Base-by-base conservation (phyloP, 2,329 filamentous ascomycete species). In the Colletotrichum siamense region DNA sequence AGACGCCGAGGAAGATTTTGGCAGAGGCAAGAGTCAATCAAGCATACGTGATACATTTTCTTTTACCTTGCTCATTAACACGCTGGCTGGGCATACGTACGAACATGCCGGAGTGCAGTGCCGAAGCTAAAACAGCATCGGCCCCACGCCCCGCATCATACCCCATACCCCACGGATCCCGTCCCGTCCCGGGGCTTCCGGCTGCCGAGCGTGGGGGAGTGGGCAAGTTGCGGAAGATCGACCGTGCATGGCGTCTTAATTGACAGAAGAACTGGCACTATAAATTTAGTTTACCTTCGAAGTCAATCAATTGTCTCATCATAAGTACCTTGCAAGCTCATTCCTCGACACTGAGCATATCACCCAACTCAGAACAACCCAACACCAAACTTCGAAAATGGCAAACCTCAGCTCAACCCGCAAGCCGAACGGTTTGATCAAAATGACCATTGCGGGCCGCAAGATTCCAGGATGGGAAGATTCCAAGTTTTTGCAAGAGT, bases 331-430 rank as follows among this genome's bases (percentile, higher is more conserved):
- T 39, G 7, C 15, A 39, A 39, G 15, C 34, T 0, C 1, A 39
- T 16, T 18, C 4, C 7, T 39, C 15, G 34, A 39, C 15, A 36
- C 1, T 4, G 7, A 36, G 32, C 10, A 32, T 10, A 30, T 10
- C 30, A 30, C 9, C 1, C 30, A 30, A 30, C 1, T 12, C 30
- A 32, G 10, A 0, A 32, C 9, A 32, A 39, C 1, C 16, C 5
- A 44, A 44, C 16, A 44, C 36, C 16, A 10, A 44, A 44, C 5
- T 3, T 44, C 1, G 36, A 10, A 44, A 44, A 44, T 44, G 36
- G 16, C 16, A 44, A n/a, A 10, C 16, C 3, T 1, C 36, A 44
- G 16, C 8, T 44, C 36, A 0, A 0, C 2, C 5, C 9, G 36
- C 36, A 44, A 44, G 36, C 36, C 5, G 1, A 8, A 30, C 4